Conservation (phyloP, 148 eudicot species). For the Rhododendron vialii region DNA sequence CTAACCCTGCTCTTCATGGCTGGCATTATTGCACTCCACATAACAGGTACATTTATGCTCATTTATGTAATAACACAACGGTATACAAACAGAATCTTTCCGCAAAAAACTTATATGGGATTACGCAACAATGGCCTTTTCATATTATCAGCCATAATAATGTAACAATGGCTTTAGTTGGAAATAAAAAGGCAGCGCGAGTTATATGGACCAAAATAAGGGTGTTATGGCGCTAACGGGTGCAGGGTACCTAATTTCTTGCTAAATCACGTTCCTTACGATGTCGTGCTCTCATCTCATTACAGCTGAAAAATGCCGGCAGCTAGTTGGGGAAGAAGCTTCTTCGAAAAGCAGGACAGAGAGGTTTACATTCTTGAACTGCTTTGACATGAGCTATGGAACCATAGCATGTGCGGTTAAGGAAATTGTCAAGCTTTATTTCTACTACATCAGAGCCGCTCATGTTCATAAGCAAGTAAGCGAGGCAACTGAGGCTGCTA, state of each 20-base stretch:
- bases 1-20: constrained; percentile 16
- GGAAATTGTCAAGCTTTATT: constrained; percentile 38
- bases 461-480: constrained; percentile 33
- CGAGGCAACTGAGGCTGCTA: constrained; percentile 28
- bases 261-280: not conserved
- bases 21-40: constrained; percentile 18
- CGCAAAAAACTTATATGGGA: no score
- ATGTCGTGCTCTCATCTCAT: not conserved
- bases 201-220: not conserved
- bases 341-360: constrained; percentile 35
- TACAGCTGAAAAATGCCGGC: constrained; percentile 44
- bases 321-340: constrained; percentile 35
- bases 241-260: not conserved
- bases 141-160: no score
- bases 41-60: constrained; percentile 11
- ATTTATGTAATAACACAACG: not conserved
- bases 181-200: not conserved
- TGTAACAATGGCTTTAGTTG: not conserved
- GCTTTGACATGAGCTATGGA: constrained; percentile 47
- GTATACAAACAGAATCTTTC: not conserved
- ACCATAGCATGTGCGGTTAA: constrained; percentile 42
- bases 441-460: constrained; percentile 34
- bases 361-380: constrained; percentile 35
- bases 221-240: not conserved
- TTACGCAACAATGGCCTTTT: no score